phyloP scores from a whole-genome alignment of 2,329 filamentous ascomycete genomes.

The Apiospora pterosperma region DNA sequence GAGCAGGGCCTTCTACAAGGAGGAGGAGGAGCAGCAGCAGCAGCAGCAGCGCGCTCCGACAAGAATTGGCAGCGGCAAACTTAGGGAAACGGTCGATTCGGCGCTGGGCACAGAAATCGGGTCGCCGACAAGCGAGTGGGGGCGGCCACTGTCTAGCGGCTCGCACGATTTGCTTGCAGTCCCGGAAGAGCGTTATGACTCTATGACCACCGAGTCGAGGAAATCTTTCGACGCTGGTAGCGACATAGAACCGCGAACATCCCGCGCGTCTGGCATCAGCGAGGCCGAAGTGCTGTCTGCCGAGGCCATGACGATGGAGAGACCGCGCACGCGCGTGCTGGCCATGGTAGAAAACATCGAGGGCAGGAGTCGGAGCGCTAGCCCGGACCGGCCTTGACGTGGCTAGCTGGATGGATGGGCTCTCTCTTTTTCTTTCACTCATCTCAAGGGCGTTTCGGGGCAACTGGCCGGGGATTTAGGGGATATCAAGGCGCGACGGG shows the following conservation, averaged over 20 bases:
- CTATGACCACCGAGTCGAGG: conserved; percentile 11
- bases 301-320: conserved; percentile 38
- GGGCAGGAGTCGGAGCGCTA: conserved; percentile 39
- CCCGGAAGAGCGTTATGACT: background rate
- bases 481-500: background rate
- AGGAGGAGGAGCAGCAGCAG: conserved; percentile 5
- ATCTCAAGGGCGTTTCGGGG: background rate
- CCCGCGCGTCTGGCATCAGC: conserved; percentile 28
- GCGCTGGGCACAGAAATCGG: conserved; percentile 18
- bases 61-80: conserved; percentile 5
- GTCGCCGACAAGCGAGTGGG: background rate
- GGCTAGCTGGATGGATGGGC: background rate
- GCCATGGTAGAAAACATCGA: conserved; percentile 57
- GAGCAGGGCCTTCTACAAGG: background rate
- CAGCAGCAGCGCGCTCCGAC: background rate
- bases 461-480: background rate
- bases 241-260: conserved; percentile 26
- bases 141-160: background rate
- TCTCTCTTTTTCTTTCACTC: background rate
- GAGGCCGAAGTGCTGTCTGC: conserved; percentile 32
- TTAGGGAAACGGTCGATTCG: conserved; percentile 7
- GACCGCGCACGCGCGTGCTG: conserved; percentile 44
- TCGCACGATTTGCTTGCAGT: background rate
- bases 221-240: background rate
- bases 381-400: conserved; percentile 25